phyloP scores from a whole-genome alignment of 768 basidiomycete species.

The Suillus clintonianus region DNA sequence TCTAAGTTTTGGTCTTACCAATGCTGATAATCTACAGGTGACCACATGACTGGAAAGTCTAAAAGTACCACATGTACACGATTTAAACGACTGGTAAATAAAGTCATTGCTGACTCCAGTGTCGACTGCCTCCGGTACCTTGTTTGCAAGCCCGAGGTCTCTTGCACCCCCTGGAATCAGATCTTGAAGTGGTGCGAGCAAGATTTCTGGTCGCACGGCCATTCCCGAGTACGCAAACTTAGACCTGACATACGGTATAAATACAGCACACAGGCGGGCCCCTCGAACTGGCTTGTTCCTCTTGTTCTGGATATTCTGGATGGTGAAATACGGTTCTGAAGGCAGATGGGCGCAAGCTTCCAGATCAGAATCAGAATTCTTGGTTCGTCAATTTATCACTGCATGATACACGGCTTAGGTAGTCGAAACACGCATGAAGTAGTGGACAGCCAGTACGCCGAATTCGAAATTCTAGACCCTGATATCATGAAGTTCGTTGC shows the following conservation, averaged over 20 bases:
- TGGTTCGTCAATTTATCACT: background rate
- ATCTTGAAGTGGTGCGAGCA: background rate
- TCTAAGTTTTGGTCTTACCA: background rate
- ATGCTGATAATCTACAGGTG: background rate
- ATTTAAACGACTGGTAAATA: background rate
- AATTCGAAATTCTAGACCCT: background rate
- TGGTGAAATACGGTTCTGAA: background rate
- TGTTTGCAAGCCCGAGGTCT: background rate
- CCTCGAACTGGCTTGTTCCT: background rate
- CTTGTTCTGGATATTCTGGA: background rate
- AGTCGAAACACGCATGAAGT: background rate
- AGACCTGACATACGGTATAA: background rate
- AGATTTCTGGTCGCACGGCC: background rate
- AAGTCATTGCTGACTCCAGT: background rate
- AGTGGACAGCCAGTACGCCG: background rate
- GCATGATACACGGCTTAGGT: background rate
- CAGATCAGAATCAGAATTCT: background rate
- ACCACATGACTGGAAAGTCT: background rate
- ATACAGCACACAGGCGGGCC: background rate
- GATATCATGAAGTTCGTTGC: background rate
- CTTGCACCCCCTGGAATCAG: background rate
- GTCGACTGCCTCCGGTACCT: background rate
- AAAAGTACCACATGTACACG: background rate
- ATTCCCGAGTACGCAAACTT: background rate
- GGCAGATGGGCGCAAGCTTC: background rate